Percentiles rank a stretch among this genome's conserved stretches.
These are phyloP conservation scores for Alloascoidea africana DNA, from an alignment of 805 yeast genomes.

Conservation along the genomic window DNA sequence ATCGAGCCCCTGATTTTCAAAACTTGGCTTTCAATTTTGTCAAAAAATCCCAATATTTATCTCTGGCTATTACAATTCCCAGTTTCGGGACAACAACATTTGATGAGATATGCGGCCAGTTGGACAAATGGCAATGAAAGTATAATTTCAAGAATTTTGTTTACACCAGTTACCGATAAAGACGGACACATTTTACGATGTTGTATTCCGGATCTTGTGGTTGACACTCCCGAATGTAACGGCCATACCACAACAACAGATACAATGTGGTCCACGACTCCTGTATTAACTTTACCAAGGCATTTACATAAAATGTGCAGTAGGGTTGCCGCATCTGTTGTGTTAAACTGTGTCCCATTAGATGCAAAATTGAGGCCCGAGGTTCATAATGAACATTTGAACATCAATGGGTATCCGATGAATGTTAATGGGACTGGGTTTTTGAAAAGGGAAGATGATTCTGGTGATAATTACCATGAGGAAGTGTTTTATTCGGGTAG, in stretches of 20 bases:
- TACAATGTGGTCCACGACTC: conserved; percentile 18
- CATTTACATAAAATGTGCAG: conserved; percentile 17
- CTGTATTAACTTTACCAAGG: conserved; percentile 16
- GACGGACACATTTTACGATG: conserved; percentile 16
- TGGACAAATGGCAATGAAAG: conserved; percentile 12
- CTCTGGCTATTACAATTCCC: conserved; percentile 19
- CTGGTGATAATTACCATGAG: conserved; percentile 9
- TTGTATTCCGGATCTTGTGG: conserved; percentile 16
- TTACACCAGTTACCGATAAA: conserved; percentile 18
- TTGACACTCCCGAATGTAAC: conserved; percentile 20
- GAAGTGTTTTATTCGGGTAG: conserved; percentile 3
- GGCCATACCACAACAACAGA: conserved; percentile 21
- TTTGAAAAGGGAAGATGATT: conserved; percentile 4
- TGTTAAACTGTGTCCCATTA: background rate
- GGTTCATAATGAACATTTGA: background rate
- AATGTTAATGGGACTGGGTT: background rate
- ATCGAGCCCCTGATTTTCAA: conserved; percentile 16
- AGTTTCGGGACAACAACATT: conserved; percentile 12
- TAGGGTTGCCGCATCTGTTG: conserved; percentile 15
- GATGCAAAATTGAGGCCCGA: too few species aligned
- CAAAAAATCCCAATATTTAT: conserved; percentile 13
- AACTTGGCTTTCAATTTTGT: conserved; percentile 14
- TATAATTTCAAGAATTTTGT: conserved; percentile 13
- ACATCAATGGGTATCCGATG: too few species aligned
- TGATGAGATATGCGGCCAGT: conserved; percentile 11